Percentiles rank a stretch among this genome's conserved stretches.
Evolutionary conservation across 805 yeast genomes (phyloP).

Genomic region (Candida piceae): DNA sequence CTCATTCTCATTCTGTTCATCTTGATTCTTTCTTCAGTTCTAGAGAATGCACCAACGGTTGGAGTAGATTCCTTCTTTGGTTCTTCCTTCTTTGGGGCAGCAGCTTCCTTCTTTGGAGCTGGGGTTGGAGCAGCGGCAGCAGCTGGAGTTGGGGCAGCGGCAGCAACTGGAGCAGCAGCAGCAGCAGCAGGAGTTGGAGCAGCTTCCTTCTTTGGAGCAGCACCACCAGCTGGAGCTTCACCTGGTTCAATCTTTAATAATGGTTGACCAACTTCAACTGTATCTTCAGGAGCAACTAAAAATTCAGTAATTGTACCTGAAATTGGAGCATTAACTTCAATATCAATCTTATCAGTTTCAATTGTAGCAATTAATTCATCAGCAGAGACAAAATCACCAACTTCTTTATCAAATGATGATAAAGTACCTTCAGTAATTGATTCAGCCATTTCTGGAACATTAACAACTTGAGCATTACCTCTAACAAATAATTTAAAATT

Average conservation of each 20-base stretch:
- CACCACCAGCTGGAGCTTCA: slow-evolving; percentile 58
- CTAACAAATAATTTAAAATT: slow-evolving; percentile 19
- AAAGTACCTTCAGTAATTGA: slow-evolving; percentile 96
- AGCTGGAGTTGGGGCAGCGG: slow-evolving; percentile 8
- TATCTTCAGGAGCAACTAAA: slow-evolving; percentile 79
- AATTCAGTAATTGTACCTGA: slow-evolving; percentile 85
- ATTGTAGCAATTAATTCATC: slow-evolving; percentile 95
- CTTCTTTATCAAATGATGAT: slow-evolving; percentile 56
- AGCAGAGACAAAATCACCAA: slow-evolving; percentile 81
- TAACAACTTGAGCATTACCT: slow-evolving; percentile 46
- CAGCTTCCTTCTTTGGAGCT: slow-evolving; percentile 23
- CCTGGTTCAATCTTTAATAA: slow-evolving; percentile 81
- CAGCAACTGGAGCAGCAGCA: slow-evolving; percentile 3
- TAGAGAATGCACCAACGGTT: slow-evolving; percentile 53
- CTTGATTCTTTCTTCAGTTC: slow-evolving; percentile 88
- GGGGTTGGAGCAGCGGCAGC: neutral
- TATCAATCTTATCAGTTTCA: slow-evolving; percentile 97
- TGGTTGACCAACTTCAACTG: slow-evolving; percentile 95
- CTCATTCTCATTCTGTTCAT: slow-evolving; percentile 99
- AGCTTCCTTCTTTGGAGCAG: slow-evolving; percentile 26
- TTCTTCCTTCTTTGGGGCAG: slow-evolving; percentile 8
- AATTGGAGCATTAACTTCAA: slow-evolving; percentile 92
- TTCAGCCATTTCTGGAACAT: slow-evolving; percentile 98
- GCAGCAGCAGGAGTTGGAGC: slow-evolving; percentile 5
- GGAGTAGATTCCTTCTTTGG: slow-evolving; percentile 28